Evolutionary conservation across 2,329 filamentous ascomycete genomes (phyloP).

Genomic region (Dothistroma septosporum): DNA sequence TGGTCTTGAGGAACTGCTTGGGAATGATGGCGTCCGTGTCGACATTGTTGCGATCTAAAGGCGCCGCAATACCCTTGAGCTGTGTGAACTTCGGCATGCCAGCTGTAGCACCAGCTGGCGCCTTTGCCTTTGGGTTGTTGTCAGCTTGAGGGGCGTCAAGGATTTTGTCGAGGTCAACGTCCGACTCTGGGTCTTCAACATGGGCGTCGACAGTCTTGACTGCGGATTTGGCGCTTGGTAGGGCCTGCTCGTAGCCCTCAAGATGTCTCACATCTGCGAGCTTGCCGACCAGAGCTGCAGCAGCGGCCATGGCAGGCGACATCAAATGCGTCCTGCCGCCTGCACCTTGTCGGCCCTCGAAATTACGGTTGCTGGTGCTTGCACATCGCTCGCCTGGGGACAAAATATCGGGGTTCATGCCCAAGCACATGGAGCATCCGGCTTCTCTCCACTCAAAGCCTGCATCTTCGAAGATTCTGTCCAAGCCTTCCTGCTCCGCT

Average conservation of each 20-base stretch:
- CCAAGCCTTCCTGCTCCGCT: constrained; percentile 85
- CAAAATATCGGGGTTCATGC: constrained; percentile 98
- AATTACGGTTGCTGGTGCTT: constrained; percentile 94
- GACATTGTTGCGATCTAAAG: constrained; percentile 81
- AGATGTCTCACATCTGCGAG: constrained; percentile 86
- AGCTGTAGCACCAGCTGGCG: constrained; percentile 46
- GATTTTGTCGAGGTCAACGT: constrained; percentile 61
- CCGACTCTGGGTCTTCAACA: constrained; percentile 55
- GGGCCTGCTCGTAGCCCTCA: constrained; percentile 49
- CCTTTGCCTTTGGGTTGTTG: constrained; percentile 54
- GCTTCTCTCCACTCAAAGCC: constrained; percentile 98
- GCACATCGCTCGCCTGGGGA: constrained; percentile 89
- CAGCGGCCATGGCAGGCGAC: constrained; percentile 95
- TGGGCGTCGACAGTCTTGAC: constrained; percentile 55
- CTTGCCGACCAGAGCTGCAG: constrained; percentile 83
- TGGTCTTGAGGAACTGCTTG: constrained; percentile 98
- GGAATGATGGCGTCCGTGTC: constrained; percentile 99
- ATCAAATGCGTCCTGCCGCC: constrained; percentile 89
- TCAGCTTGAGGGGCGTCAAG: constrained; percentile 59
- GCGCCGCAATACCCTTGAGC: constrained; percentile 82
- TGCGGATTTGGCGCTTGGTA: constrained; percentile 42
- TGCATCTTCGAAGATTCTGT: constrained; percentile 85
- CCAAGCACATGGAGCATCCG: constrained; percentile 97
- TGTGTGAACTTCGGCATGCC: constrained; percentile 81
- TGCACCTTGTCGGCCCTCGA: constrained; percentile 92